Percentiles rank a stretch among this genome's conserved stretches.
phyloP scores from a whole-genome alignment of 148 eudicot genomes.

The Fallopia convolvulus region DNA sequence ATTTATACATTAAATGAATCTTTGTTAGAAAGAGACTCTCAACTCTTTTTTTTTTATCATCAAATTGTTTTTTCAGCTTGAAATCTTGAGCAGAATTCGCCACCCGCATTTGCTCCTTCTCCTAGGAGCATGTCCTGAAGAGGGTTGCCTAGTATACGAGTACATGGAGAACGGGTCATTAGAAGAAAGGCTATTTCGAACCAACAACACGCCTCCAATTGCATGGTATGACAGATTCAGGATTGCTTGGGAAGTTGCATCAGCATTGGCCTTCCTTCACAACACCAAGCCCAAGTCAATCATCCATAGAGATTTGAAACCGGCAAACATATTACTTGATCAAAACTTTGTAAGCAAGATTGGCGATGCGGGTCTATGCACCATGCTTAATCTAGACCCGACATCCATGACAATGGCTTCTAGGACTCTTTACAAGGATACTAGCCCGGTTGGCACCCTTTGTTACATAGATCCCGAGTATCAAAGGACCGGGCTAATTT shows the following conservation, averaged over 20 bases:
- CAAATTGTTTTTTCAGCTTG: slow-evolving; percentile 40
- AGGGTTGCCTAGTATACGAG: slow-evolving; percentile 74
- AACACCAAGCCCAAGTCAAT: slow-evolving; percentile 60
- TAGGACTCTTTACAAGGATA: slow-evolving; percentile 45
- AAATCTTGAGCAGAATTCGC: slow-evolving; percentile 58
- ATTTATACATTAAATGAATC: no score
- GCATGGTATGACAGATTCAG: slow-evolving; percentile 75
- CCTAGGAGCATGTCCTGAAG: slow-evolving; percentile 73
- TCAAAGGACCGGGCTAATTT: slow-evolving; percentile 60
- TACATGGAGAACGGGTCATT: slow-evolving; percentile 87
- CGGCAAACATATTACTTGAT: slow-evolving; percentile 82
- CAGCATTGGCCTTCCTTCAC: slow-evolving; percentile 83
- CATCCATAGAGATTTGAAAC: slow-evolving; percentile 75
- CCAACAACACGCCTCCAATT: slow-evolving; percentile 49
- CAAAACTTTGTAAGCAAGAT: slow-evolving; percentile 78
- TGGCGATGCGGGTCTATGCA: slow-evolving; percentile 82
- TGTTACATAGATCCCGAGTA: slow-evolving; percentile 94
- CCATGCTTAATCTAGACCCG: slow-evolving; percentile 41
- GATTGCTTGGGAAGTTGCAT: slow-evolving; percentile 85
- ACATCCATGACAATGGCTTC: slow-evolving; percentile 19
- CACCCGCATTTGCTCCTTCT: slow-evolving; percentile 84
- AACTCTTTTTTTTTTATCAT: background rate
- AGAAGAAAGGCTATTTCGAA: slow-evolving; percentile 53
- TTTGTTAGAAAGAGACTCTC: background rate
- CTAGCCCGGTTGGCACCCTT: slow-evolving; percentile 71